Percentiles rank a stretch among this genome's conserved stretches.
Conservation (phyloP, 164 flowering plant genomes). For the Saururus chinensis region DNA sequence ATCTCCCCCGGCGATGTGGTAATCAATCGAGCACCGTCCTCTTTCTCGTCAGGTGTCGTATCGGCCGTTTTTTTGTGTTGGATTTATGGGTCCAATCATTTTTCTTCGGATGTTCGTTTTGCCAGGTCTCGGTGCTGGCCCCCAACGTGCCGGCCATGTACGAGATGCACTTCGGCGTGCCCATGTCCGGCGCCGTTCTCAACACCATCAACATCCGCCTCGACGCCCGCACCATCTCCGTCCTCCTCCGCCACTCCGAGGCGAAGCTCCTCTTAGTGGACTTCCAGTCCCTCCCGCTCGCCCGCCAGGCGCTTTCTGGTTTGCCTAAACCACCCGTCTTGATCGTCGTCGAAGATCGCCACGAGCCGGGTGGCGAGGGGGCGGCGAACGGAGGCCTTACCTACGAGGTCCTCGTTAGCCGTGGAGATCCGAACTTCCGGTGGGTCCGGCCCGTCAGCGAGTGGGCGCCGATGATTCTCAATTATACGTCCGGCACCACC, state of each 20-base stretch:
- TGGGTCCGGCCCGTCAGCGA: conserved; percentile 34
- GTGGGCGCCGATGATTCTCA: conserved; percentile 36
- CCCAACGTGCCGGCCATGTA: conserved; percentile 36
- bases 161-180: conserved; percentile 32
- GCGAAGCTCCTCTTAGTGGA: conserved; percentile 25
- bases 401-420: conserved; percentile 23
- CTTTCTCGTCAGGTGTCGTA: background rate
- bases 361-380: background rate
- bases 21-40: background rate
- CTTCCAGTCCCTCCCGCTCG: conserved; percentile 4
- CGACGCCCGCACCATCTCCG: conserved; percentile 26
- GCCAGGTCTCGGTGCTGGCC: conserved; percentile 60
- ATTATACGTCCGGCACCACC: conserved; percentile 56
- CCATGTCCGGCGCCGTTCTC: conserved; percentile 30
- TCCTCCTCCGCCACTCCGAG: conserved; percentile 22
- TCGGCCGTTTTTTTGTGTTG: background rate
- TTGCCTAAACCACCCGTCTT: conserved; percentile 12
- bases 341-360: conserved; percentile 18
- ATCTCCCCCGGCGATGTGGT: conserved; percentile 20
- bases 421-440: conserved; percentile 27
- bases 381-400: background rate
- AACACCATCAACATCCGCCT: conserved; percentile 64
- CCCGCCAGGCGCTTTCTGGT: conserved; percentile 22
- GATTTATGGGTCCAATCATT: background rate
- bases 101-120: background rate